These are phyloP conservation scores for Protomyces lactucae-debilis DNA, from an alignment of 1,139 yeast species.

Conservation along the genomic window DNA sequence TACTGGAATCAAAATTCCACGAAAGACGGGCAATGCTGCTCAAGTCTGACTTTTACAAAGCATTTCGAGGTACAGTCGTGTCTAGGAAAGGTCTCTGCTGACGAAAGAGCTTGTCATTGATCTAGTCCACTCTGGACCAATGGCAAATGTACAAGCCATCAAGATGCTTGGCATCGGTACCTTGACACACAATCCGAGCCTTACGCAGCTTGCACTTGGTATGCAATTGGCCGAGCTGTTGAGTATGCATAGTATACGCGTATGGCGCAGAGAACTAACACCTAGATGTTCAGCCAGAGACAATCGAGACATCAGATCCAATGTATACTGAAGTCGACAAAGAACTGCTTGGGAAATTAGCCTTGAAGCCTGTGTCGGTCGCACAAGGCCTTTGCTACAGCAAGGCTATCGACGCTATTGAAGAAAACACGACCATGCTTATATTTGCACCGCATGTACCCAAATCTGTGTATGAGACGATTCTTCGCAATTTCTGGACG, in stretches of 20 bases:
- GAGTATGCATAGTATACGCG: background rate
- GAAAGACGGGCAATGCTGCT: background rate
- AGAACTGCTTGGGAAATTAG: background rate
- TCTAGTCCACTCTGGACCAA: background rate
- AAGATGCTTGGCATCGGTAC: conserved; percentile 21
- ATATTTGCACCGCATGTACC: conserved; percentile 22
- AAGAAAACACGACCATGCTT: background rate
- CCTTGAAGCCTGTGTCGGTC: background rate
- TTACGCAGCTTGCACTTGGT: conserved; percentile 19
- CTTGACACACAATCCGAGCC: conserved; percentile 19
- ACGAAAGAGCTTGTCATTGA: background rate
- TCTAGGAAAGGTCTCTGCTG: background rate
- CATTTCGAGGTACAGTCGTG: background rate
- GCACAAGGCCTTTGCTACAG: background rate
- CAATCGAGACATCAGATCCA: conserved; percentile 15
- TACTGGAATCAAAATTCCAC: background rate
- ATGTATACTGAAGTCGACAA: conserved; percentile 18
- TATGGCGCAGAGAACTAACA: background rate
- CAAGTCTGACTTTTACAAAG: conserved; percentile 10
- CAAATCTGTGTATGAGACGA: conserved; percentile 20
- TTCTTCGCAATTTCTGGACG: conserved; percentile 9
- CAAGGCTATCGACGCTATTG: background rate
- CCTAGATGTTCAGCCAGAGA: background rate
- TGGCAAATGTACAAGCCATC: background rate
- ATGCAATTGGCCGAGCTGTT: background rate